A percentile compares a stretch with the other conserved stretches of the same genome.
phyloP scores from a whole-genome alignment of 2,329 filamentous ascomycete species.

The Penicillium sp. region DNA sequence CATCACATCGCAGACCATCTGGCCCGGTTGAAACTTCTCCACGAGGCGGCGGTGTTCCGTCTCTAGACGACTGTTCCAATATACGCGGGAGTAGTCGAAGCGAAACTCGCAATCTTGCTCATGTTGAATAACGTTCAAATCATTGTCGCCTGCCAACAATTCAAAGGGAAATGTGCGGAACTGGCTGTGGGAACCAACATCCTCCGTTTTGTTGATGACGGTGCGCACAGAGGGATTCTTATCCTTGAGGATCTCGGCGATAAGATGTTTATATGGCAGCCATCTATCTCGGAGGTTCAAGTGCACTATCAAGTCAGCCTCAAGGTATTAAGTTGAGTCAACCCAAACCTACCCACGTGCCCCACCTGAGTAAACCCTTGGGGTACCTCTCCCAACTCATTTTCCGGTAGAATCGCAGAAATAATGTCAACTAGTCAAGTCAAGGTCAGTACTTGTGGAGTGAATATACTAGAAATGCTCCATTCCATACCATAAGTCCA shows the following conservation, averaged over 20 bases:
- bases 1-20: conserved; percentile 95
- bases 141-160: conserved; percentile 71
- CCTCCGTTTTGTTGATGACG: conserved; percentile 92
- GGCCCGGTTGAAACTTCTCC: conserved; percentile 68
- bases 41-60: conserved; percentile 81
- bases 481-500: conserved; percentile 67
- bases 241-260: conserved; percentile 79
- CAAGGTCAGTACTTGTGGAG: conserved; percentile 8
- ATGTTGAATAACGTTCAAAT: conserved; percentile 74
- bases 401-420: conserved; percentile 69
- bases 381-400: conserved; percentile 72
- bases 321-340: not conserved
- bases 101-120: conserved; percentile 81
- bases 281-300: conserved; percentile 82
- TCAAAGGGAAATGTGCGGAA: conserved; percentile 94
- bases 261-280: conserved; percentile 76
- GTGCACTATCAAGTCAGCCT: conserved; percentile 55
- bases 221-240: conserved; percentile 79
- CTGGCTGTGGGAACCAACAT: conserved; percentile 76
- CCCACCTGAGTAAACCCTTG: conserved; percentile 82
- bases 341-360: conserved; percentile 61
- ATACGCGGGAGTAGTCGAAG: conserved; percentile 94
- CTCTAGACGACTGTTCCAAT: conserved; percentile 93
- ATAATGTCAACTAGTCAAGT: conserved; percentile 68
- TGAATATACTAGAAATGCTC: not conserved